Conservation (phyloP, 2,329 filamentous ascomycete species). For the Penicillium psychrosexuale region DNA sequence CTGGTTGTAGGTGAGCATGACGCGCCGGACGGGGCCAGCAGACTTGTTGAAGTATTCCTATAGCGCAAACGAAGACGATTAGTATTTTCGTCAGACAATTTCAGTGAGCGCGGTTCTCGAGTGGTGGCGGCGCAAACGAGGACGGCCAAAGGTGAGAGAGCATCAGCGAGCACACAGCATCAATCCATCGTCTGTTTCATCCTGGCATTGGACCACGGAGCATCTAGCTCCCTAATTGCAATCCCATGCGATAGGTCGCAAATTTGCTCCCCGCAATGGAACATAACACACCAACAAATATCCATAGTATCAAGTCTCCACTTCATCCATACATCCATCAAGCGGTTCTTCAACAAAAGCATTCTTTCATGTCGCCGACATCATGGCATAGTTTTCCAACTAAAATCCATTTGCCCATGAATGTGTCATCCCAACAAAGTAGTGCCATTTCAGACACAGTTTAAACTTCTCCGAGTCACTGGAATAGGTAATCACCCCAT, state of each 20-base stretch:
- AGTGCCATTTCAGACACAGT: background rate
- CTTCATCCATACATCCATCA: constrained; percentile 8
- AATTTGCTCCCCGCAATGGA: background rate
- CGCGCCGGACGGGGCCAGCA: constrained; percentile 85
- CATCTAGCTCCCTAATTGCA: background rate
- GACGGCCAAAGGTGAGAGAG: constrained; percentile 33
- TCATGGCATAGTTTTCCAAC: constrained; percentile 1
- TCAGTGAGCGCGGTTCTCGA: constrained; percentile 22
- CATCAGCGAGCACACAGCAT: constrained; percentile 61
- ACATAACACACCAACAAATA: constrained; percentile 10
- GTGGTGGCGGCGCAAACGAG: constrained; percentile 26
- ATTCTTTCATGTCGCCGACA: constrained; percentile 1
- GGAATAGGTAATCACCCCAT: constrained; percentile 20
- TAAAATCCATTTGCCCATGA: background rate
- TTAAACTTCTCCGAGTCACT: constrained; percentile 7
- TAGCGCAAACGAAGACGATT: constrained; percentile 47
- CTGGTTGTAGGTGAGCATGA: constrained; percentile 88
- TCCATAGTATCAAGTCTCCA: background rate
- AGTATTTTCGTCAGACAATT: constrained; percentile 41
- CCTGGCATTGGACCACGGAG: background rate
- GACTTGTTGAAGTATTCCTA: constrained; percentile 96
- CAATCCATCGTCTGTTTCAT: constrained; percentile 32
- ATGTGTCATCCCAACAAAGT: background rate
- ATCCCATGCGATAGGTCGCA: background rate
- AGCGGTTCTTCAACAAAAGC: constrained; percentile 11